Evolutionary conservation across 257 asterid genomes (phyloP).

Genomic region (Striga asiatica): DNA sequence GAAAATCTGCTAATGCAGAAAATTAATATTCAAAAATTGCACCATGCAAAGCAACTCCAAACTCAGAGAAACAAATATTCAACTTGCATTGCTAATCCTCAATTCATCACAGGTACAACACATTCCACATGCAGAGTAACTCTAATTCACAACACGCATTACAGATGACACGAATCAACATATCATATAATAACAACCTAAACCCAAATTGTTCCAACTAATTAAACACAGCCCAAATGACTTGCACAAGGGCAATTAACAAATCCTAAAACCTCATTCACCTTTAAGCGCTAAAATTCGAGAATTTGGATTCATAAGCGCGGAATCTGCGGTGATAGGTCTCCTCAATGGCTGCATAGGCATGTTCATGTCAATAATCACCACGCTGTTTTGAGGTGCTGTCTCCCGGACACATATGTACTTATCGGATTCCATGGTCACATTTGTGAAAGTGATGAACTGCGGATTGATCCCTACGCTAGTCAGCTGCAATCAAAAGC

Average conservation of each 20-base stretch:
- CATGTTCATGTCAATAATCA: conserved; percentile 91
- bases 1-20: background rate
- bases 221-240: background rate
- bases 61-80: background rate
- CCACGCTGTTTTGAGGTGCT: conserved; percentile 90
- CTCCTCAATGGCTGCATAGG: conserved; percentile 96
- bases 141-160: background rate
- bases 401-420: conserved; percentile 98
- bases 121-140: background rate
- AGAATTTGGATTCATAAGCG: conserved; percentile 91
- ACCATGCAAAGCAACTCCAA: background rate
- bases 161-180: background rate
- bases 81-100: conserved; percentile 1
- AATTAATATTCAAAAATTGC: background rate
- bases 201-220: background rate
- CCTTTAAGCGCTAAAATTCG: conserved; percentile 89
- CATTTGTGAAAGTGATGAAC: conserved; percentile 93
- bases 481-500: conserved; percentile 62
- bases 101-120: conserved; percentile 2
- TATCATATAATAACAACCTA: background rate
- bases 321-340: conserved; percentile 97
- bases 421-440: conserved; percentile 98
- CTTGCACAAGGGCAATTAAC: background rate
- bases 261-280: conserved; percentile 14
- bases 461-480: conserved; percentile 95